Evolutionary conservation across 2,329 filamentous ascomycete genomes (phyloP), one percentile per base, ranked within the genome.

Genomic region (Xylaria digitata): DNA sequence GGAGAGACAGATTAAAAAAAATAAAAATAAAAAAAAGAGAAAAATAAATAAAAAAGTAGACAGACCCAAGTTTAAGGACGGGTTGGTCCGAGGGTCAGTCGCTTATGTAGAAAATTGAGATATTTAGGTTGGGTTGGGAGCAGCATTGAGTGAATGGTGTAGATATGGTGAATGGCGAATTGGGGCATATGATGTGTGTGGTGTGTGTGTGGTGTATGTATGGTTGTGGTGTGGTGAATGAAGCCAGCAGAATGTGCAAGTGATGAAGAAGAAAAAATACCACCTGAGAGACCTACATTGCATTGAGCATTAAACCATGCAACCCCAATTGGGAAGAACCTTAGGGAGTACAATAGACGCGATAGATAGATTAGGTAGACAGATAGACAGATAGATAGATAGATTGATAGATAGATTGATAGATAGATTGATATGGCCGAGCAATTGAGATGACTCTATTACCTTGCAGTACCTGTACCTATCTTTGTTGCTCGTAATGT

Each of bases 151-250:
- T 48, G 19, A 15, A 26, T 26, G 26, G 21, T n/a, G 3, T 40
- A 32, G 19, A 23, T 13, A 23, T 48, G 26, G 49, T 32, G 17
- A 52, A 52, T n/a, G n/a, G 49, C n/a, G 15, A 34, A 52, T 19
- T 19, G 15, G 26, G 15, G 49, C 7, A 30, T 52, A 30, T 52
- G 30, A 19, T 52, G 26, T 37, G 49, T 8, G 37, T 21, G 45
- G 45, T 34, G 43, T 15, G 30, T 7, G 43, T 23, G 58, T 62
- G 50, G 23, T 45, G 40, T 34, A 30, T 15, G 45, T 7, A 32
- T 23, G 58, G 55, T 42, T 34, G 37, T 46, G 45, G 42, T 59
- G 49, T 55, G 50, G 37, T 61, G 46, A 65, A 61, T 40, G 57
- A 53, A 26, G 57, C 26, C 56, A n/a, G 50, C 26, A 7, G 48